Evolutionary conservation across 257 asterid species (phyloP), one percentile per base, ranked within the genome.

Genomic region (Voacanga thouarsii): DNA sequence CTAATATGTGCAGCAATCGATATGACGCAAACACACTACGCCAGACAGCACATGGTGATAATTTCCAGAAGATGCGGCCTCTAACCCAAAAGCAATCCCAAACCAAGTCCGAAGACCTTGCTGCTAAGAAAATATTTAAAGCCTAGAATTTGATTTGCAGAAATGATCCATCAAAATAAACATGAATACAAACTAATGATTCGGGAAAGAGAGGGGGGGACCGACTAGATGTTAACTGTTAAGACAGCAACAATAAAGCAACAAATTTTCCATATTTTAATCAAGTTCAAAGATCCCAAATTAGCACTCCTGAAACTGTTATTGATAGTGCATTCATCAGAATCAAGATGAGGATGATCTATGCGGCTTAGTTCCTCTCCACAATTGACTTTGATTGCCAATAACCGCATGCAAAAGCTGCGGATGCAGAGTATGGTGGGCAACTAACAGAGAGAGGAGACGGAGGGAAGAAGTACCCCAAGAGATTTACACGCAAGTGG

Each of bases 401-500:
- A 2, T 50, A 24, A 23, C 26, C 11, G 7, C 12, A 66, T 14
- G n/a, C 23, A 18, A 14, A 60, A 8, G 19, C 50, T 21, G 18
- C 12, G n/a, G 24, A 26, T 5, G 60, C 57, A 45, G 12, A 12
- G 6, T 23, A 12, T 5, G n/a, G 11, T 72, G 45, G 43, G 43
- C 59, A 49, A 26, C 4, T 47, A 56, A 50, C 28, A 33, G 14
- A 49, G 5, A 50, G 44, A 12, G 60, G 74, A 78, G 50, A 53
- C 3, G 77, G 63, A 63, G 45, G 6, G 77, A 49, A 55, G 61
- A 3, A 77, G 74, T 89, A 94, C 99, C 99, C 98, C 83, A 96
- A 85, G 82, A 93, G 93, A 89, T 93, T 96, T 82, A 92, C 97
- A 41, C 97, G 94, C 83, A 93, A 75, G 86, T 96, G 99, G 45